A percentile compares a stretch with the other conserved stretches of the same genome.
phyloP scores from a whole-genome alignment of 2,329 filamentous ascomycete genomes.

The Penicillium sp. region DNA sequence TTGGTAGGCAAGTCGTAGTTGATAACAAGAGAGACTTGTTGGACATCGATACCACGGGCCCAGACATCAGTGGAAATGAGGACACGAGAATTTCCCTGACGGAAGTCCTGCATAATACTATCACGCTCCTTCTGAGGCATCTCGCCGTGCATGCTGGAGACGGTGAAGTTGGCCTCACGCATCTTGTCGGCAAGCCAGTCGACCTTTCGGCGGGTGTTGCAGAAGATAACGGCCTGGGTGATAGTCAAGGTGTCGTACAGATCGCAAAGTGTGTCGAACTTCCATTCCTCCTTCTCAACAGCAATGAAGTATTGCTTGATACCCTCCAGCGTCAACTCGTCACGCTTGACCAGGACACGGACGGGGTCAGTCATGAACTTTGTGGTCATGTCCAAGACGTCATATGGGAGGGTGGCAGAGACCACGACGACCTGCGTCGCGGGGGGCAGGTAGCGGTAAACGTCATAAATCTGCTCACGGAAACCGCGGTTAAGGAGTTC shows the following conservation, averaged over 20 bases:
- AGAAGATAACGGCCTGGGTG: constrained; percentile 99
- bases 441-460: constrained; percentile 98
- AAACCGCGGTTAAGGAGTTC: constrained; percentile 98
- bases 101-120: constrained; percentile 99
- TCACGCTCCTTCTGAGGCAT: constrained; percentile 99
- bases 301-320: constrained; percentile 99
- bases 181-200: constrained; percentile 99
- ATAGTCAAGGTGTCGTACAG: constrained; percentile 99
- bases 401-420: constrained; percentile 97
- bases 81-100: constrained; percentile 96
- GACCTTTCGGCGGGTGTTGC: constrained; percentile 99
- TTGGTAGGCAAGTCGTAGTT: constrained; percentile 99
- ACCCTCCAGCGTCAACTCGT: constrained; percentile 98
- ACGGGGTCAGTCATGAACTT: constrained; percentile 99
- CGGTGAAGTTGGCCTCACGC: constrained; percentile 96
- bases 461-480: constrained; percentile 99
- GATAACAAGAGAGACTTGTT: constrained; percentile 99
- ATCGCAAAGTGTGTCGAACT: constrained; percentile 97
- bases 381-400: constrained; percentile 98
- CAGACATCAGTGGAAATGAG: constrained; percentile 96
- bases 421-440: constrained; percentile 97
- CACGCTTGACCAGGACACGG: constrained; percentile 99
- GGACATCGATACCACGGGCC: constrained; percentile 99
- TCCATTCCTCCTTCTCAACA: constrained; percentile 99
- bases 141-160: constrained; percentile 99